These are phyloP conservation scores for Suhomyces guaymorum DNA, from an alignment of 1,139 yeast genomes.

Conservation along the genomic window DNA sequence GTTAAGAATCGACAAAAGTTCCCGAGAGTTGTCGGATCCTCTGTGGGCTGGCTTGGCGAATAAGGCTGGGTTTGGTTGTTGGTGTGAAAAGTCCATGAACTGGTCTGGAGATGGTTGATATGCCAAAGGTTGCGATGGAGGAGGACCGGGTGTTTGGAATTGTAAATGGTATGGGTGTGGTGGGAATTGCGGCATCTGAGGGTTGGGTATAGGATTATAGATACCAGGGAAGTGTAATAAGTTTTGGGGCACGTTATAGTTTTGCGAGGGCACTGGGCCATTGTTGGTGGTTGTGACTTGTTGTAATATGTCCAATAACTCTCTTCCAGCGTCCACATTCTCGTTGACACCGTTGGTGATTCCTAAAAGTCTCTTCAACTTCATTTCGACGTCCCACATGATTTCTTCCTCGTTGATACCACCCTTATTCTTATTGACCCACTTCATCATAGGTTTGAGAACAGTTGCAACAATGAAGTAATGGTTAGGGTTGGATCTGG, in stretches of 20 bases:
- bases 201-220: constrained; percentile 9
- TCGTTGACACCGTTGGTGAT: constrained; percentile 34
- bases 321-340: constrained; percentile 72
- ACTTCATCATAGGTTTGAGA: constrained; percentile 57
- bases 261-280: constrained; percentile 6
- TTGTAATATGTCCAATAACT: constrained; percentile 63
- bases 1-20: constrained; percentile 52
- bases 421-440: constrained; percentile 53
- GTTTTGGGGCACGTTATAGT: constrained; percentile 11
- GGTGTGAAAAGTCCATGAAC: constrained; percentile 6
- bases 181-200: constrained; percentile 22
- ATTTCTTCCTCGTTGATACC: constrained; percentile 58
- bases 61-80: constrained; percentile 46
- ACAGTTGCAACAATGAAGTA: constrained; percentile 62
- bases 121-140: constrained; percentile 23
- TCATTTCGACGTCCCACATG: constrained; percentile 58
- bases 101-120: constrained; percentile 10
- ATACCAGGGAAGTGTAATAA: constrained; percentile 9
- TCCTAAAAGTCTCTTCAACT: constrained; percentile 65
- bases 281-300: constrained; percentile 27
- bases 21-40: constrained; percentile 48
- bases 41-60: constrained; percentile 42
- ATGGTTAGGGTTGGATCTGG: constrained; percentile 44
- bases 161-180: constrained; percentile 19
- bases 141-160: constrained; percentile 36